Conservation (phyloP, 202 grass and related monocot genomes). For the Carex arenaria region DNA sequence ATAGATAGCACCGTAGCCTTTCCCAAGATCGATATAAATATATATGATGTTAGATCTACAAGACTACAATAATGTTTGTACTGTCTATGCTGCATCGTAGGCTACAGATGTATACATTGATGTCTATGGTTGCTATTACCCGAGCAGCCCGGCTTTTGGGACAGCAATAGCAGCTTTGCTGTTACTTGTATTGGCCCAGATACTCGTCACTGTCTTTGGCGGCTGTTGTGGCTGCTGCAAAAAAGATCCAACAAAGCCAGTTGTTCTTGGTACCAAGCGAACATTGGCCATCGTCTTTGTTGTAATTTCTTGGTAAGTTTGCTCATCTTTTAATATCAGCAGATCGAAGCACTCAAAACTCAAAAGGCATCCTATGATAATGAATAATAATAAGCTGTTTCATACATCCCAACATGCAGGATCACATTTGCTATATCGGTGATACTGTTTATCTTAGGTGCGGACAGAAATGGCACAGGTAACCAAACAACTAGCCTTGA, state of each 20-base stretch:
- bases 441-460: slow-evolving; percentile 23
- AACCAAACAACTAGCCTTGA: background rate
- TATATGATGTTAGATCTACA: background rate
- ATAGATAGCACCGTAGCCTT: no score
- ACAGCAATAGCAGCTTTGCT: slow-evolving; percentile 27
- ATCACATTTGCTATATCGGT: slow-evolving; percentile 34
- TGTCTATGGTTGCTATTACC: slow-evolving; percentile 23
- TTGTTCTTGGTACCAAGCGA: slow-evolving; percentile 27
- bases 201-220: slow-evolving; percentile 26
- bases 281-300: slow-evolving; percentile 35
- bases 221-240: slow-evolving; percentile 61
- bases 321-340: background rate
- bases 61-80: background rate
- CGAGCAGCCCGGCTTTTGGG: slow-evolving; percentile 29
- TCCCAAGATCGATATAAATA: background rate
- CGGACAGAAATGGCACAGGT: slow-evolving; percentile 26
- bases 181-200: slow-evolving; percentile 36
- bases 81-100: background rate
- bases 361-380: background rate
- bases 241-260: slow-evolving; percentile 19
- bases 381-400: background rate
- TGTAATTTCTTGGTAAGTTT: slow-evolving; percentile 45
- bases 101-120: background rate
- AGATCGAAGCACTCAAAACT: background rate
- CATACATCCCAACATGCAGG: slow-evolving; percentile 26